These are phyloP conservation scores for Exophiala spinifera DNA, from an alignment of 2,329 filamentous ascomycete genomes.

Conservation along the genomic window DNA sequence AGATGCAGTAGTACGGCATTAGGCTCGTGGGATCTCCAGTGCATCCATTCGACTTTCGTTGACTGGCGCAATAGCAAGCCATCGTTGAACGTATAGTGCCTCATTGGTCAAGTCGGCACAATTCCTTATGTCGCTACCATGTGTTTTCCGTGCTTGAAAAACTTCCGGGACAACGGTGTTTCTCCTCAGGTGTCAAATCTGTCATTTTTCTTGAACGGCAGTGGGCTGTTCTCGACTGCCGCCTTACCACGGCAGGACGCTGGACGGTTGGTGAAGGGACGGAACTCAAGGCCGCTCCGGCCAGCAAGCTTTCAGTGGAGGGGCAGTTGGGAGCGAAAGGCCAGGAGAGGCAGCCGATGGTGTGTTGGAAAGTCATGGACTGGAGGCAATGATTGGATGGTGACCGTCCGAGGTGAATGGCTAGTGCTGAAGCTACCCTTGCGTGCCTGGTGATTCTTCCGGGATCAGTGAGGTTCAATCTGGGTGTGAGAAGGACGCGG, in stretches of 20 bases:
- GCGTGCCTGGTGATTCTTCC: conserved; percentile 7
- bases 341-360: conserved; percentile 9
- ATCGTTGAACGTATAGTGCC: neutral
- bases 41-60: neutral
- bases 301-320: conserved; percentile 3
- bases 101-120: neutral
- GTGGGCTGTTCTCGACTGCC: neutral
- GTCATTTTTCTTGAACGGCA: neutral
- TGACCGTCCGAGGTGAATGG: conserved; percentile 1
- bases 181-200: conserved; percentile 9
- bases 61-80: neutral
- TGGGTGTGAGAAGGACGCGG: conserved; percentile 18
- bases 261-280: neutral
- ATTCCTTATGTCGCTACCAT: neutral
- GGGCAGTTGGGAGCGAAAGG: neutral
- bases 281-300: conserved; percentile 6
- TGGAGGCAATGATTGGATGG: conserved; percentile 13
- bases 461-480: conserved; percentile 22
- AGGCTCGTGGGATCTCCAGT: conserved; percentile 1
- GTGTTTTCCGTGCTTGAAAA: conserved; percentile 1
- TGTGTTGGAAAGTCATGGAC: conserved; percentile 13
- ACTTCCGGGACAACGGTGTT: too few relatives aligned
- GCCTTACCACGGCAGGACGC: neutral
- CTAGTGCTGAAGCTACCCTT: conserved; percentile 20
- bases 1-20: conserved; percentile 10